Conservation (phyloP, 2,329 filamentous ascomycete genomes). For the Neofusicoccum sp. region DNA sequence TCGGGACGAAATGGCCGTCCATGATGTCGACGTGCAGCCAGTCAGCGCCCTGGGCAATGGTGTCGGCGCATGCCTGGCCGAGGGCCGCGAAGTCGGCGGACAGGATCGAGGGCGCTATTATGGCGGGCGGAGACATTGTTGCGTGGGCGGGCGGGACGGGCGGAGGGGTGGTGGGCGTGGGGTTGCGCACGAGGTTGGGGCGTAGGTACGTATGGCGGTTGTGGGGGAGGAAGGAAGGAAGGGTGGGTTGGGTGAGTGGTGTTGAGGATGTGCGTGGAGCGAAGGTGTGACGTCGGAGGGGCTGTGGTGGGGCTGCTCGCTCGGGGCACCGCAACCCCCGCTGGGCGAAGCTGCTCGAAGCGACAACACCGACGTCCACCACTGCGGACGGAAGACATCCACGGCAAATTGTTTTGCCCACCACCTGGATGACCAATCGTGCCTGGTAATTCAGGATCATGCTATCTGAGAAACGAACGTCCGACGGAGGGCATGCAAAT, state of each 20-base stretch:
- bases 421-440: too few relatives aligned
- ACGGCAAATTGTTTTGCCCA: too few relatives aligned
- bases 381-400: too few relatives aligned
- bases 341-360: neutral
- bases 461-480: too few relatives aligned
- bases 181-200: neutral
- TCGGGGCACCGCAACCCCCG: neutral
- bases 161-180: neutral
- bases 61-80: slow-evolving; percentile 79
- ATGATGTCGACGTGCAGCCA: slow-evolving; percentile 52
- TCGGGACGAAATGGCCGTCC: slow-evolving; percentile 98
- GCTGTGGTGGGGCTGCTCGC: slow-evolving; percentile 5
- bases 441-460: too few relatives aligned
- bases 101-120: slow-evolving; percentile 97
- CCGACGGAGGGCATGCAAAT: too few relatives aligned
- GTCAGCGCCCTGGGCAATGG: slow-evolving; percentile 78
- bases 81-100: slow-evolving; percentile 92
- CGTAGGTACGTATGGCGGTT: neutral
- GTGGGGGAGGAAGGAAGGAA: neutral
- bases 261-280: neutral
- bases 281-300: slow-evolving; percentile 16
- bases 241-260: neutral
- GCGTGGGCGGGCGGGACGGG: slow-evolving; percentile 5
- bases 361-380: neutral
- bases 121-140: slow-evolving; percentile 81